Conservation (phyloP, 768 basidiomycete genomes). For the Suillus paluster region DNA sequence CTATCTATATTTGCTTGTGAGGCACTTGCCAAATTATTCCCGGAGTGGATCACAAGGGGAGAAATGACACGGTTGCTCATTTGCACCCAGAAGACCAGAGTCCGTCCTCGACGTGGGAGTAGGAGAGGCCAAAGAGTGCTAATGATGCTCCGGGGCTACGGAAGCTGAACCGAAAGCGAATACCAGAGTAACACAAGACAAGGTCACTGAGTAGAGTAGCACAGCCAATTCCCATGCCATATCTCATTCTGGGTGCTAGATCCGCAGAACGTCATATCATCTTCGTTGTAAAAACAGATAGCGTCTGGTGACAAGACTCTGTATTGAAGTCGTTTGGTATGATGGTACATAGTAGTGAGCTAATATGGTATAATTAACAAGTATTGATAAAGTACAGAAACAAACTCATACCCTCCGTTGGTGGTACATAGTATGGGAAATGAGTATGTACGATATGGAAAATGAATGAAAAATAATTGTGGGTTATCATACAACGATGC, state of each 20-base stretch:
- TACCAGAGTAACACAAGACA: conserved; percentile 3
- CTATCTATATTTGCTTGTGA: background rate
- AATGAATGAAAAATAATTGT: conserved; percentile 29
- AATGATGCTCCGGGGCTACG: conserved; percentile 10
- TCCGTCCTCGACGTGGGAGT: conserved; percentile 23
- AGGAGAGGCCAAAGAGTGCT: background rate
- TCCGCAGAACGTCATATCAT: conserved; percentile 7
- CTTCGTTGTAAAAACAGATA: background rate
- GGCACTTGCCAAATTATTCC: background rate
- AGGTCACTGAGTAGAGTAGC: conserved; percentile 6
- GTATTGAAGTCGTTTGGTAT: conserved; percentile 3
- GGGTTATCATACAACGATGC: conserved; percentile 35
- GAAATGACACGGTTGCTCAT: conserved; percentile 14
- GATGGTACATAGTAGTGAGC: conserved; percentile 19
- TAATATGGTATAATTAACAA: conserved; percentile 42
- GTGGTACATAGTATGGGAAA: conserved; percentile 23
- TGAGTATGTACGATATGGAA: conserved; percentile 30
- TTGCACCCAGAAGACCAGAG: background rate
- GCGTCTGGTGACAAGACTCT: conserved; percentile 6
- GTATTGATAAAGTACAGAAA: conserved; percentile 33
- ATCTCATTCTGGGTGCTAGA: conserved; percentile 2
- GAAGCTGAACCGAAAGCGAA: conserved; percentile 6
- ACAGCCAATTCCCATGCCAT: conserved; percentile 19
- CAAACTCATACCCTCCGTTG: conserved; percentile 19
- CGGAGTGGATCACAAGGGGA: conserved; percentile 14